phyloP scores from a whole-genome alignment of 345 rosid genomes.

The Moringa oleifera region DNA sequence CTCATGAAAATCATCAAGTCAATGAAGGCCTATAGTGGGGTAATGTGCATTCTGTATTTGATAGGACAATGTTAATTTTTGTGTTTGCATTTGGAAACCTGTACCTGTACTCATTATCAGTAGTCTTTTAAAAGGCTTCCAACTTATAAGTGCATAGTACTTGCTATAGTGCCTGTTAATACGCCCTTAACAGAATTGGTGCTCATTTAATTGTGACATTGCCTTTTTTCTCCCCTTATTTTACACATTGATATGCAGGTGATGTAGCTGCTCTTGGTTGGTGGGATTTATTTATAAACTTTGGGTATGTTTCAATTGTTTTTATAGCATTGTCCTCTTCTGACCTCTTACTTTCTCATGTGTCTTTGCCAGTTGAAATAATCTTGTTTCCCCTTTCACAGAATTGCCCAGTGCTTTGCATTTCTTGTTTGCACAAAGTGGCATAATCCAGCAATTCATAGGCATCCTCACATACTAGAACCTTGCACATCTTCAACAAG shows the following conservation, averaged over 20 bases:
- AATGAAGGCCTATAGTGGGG: not conserved
- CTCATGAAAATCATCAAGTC: not conserved
- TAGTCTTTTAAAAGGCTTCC: not conserved
- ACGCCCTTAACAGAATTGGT: not conserved
- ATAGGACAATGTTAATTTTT: not conserved
- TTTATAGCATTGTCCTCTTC: conserved; percentile 8
- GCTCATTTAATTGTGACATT: not conserved
- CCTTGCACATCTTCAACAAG: conserved; percentile 49
- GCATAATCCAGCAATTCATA: conserved; percentile 86
- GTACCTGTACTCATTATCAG: not conserved
- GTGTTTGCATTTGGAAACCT: not conserved
- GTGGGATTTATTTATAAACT: conserved; percentile 95
- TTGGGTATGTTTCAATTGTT: conserved; percentile 43
- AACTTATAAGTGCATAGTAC: not conserved
- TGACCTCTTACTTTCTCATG: not conserved
- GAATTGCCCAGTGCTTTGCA: conserved; percentile 91
- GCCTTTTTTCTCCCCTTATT: conserved; percentile 7
- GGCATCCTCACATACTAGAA: conserved; percentile 43
- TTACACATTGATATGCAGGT: conserved; percentile 39
- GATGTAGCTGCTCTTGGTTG: conserved; percentile 80
- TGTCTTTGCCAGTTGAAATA: conserved; percentile 2
- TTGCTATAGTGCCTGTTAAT: not conserved
- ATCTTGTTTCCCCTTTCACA: conserved; percentile 26
- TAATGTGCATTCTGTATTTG: not conserved
- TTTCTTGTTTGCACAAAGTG: conserved; percentile 89